Evolutionary conservation across 441 rosid species (phyloP).

Genomic region (Metrosideros polymorpha): DNA sequence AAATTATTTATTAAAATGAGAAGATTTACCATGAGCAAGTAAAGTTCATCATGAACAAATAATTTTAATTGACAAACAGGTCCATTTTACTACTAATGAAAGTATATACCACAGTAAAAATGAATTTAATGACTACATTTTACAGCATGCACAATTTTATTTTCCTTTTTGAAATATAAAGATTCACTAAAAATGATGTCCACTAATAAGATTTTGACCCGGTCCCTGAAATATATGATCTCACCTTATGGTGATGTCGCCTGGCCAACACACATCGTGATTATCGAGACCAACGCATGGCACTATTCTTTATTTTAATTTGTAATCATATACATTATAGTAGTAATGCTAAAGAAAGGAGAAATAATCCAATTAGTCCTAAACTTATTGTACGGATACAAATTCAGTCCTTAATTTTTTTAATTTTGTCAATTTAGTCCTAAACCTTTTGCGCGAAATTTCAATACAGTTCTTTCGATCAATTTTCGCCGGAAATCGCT

Average conservation of each 20-base stretch:
- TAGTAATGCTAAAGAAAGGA: not conserved
- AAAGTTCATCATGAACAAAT: not conserved
- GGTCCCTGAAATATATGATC: not conserved
- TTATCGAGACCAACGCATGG: not conserved
- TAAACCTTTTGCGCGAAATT: not conserved
- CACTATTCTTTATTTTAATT: not conserved
- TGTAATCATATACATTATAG: not conserved
- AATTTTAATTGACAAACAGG: not conserved
- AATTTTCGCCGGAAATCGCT: rapidly evolving
- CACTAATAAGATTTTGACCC: not conserved
- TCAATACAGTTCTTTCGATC: rapidly evolving
- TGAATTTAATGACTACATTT: not conserved
- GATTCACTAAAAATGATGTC: not conserved
- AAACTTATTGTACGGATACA: not conserved
- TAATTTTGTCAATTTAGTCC: not conserved
- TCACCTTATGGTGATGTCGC: not conserved
- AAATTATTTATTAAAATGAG: not conserved
- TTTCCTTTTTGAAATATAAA: not conserved
- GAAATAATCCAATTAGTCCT: not conserved
- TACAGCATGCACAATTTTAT: rapidly evolving
- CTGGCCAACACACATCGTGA: not conserved
- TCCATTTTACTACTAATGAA: not conserved
- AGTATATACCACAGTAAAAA: not conserved
- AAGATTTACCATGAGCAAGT: not conserved
- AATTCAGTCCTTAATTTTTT: not conserved